phyloP scores from a whole-genome alignment of 768 basidiomycete genomes.

The Mycena leptocephala region DNA sequence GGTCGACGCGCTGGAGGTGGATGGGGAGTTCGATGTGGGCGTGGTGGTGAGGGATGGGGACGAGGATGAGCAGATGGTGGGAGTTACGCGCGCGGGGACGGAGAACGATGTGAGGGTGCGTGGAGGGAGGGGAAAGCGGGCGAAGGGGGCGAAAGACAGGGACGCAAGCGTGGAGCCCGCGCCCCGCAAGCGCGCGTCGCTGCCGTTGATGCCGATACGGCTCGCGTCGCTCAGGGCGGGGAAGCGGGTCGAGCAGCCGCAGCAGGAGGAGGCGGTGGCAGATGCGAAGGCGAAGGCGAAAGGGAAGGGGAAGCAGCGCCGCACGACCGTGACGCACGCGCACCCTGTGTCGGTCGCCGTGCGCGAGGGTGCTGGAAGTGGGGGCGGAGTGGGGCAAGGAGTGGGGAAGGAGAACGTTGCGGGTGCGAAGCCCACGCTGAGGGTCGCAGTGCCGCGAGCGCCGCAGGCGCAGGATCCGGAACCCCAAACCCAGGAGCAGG shows the following conservation, averaged over 20 bases:
- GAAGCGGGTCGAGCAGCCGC: not conserved
- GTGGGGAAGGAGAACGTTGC: not conserved
- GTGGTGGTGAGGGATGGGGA: not conserved
- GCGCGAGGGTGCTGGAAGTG: not conserved
- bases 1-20: slow-evolving; percentile 25
- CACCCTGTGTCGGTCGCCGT: slow-evolving; percentile 27
- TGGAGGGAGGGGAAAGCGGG: not conserved
- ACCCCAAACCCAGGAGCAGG: not conserved
- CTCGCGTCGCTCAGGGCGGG: not conserved
- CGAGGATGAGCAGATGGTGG: not conserved
- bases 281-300: not conserved
- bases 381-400: not conserved
- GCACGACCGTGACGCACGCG: slow-evolving; percentile 28
- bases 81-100: slow-evolving; percentile 15
- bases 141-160: not conserved
- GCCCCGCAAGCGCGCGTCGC: slow-evolving; percentile 21
- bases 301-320: slow-evolving; percentile 17
- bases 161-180: not conserved
- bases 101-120: not conserved
- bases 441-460: slow-evolving; percentile 13
- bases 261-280: not conserved
- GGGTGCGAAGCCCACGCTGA: not conserved
- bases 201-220: slow-evolving; percentile 6
- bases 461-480: not conserved
- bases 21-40: not conserved